These are phyloP conservation scores for Plantago elongata DNA, from an alignment of 257 asterid genomes.

Conservation along the genomic window DNA sequence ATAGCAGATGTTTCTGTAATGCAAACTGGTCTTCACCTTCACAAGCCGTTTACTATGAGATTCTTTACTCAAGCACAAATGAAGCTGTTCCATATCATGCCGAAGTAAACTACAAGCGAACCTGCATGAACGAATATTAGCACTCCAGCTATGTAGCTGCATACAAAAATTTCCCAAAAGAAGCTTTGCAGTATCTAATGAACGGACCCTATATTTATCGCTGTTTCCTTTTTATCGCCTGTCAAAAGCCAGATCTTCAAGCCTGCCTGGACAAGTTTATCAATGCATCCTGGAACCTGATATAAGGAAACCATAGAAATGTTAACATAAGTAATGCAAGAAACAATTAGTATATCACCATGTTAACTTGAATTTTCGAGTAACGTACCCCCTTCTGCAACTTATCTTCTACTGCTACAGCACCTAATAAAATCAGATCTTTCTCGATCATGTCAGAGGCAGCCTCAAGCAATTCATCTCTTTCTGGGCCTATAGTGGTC, in stretches of 20 bases:
- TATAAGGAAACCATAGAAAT: background rate
- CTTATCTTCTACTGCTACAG: slow-evolving; percentile 71
- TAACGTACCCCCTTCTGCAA: slow-evolving; percentile 59
- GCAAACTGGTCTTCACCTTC: slow-evolving; percentile 43
- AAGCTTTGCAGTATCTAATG: background rate
- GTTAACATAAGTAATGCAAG: background rate
- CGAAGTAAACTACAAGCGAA: slow-evolving; percentile 69
- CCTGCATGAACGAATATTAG: slow-evolving; percentile 24
- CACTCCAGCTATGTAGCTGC: background rate
- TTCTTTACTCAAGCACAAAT: slow-evolving; percentile 39
- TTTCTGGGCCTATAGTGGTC: slow-evolving; percentile 40
- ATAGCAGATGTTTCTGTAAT: background rate
- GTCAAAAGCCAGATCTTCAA: slow-evolving; percentile 66
- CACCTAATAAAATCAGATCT: slow-evolving; percentile 54
- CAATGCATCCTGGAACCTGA: slow-evolving; percentile 74
- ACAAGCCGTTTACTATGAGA: slow-evolving; percentile 18
- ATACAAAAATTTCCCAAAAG: background rate
- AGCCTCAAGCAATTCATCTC: slow-evolving; percentile 49
- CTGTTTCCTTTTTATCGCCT: slow-evolving; percentile 73
- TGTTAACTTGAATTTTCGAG: background rate
- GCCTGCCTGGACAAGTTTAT: slow-evolving; percentile 76
- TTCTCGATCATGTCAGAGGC: slow-evolving; percentile 59
- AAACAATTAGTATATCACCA: background rate
- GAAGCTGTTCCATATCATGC: slow-evolving; percentile 58
- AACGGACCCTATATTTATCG: slow-evolving; percentile 60